Evolutionary conservation across 2,329 filamentous ascomycete species (phyloP).

Genomic region (Stagonosporopsis cucurbitacearum): DNA sequence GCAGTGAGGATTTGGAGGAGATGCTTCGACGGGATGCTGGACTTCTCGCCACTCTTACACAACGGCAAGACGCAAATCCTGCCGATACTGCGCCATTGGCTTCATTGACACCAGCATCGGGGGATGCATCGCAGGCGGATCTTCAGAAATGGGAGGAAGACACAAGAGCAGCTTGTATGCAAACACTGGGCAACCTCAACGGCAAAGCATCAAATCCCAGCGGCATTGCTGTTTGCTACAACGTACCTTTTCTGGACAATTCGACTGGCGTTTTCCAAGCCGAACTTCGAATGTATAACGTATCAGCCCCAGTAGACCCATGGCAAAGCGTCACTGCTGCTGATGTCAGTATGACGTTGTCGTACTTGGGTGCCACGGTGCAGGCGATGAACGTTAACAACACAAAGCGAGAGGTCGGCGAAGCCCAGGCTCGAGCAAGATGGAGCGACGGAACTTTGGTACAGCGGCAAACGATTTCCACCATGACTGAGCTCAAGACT

Average conservation of each 20-base stretch:
- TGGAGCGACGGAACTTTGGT: slow-evolving; percentile 36
- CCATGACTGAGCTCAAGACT: slow-evolving; percentile 59
- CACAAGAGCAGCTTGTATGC: slow-evolving; percentile 62
- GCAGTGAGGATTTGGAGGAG: slow-evolving; percentile 41
- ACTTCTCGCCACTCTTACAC: slow-evolving; percentile 45
- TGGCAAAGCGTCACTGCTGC: slow-evolving; percentile 52
- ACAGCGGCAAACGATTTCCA: slow-evolving; percentile 36
- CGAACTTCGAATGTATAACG: slow-evolving; percentile 75
- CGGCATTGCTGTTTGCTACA: slow-evolving; percentile 83
- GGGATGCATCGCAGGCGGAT: slow-evolving; percentile 43
- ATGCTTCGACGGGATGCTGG: slow-evolving; percentile 43
- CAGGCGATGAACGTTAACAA: slow-evolving; percentile 47
- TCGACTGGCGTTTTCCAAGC: slow-evolving; percentile 74
- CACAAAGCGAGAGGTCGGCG: slow-evolving; percentile 39
- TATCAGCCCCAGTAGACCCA: slow-evolving; percentile 62
- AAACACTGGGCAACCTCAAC: slow-evolving; percentile 62
- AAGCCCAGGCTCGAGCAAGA: slow-evolving; percentile 24
- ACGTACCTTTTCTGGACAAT: slow-evolving; percentile 73
- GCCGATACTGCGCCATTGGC: slow-evolving; percentile 38
- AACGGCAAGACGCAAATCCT: slow-evolving; percentile 43
- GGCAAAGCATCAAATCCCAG: slow-evolving; percentile 71
- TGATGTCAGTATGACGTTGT: slow-evolving; percentile 52
- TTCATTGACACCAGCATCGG: slow-evolving; percentile 43
- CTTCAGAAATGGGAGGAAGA: slow-evolving; percentile 46
- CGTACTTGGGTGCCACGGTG: slow-evolving; percentile 52